Conservation (phyloP, 257 asterid species). For the Apocynum venetum region DNA sequence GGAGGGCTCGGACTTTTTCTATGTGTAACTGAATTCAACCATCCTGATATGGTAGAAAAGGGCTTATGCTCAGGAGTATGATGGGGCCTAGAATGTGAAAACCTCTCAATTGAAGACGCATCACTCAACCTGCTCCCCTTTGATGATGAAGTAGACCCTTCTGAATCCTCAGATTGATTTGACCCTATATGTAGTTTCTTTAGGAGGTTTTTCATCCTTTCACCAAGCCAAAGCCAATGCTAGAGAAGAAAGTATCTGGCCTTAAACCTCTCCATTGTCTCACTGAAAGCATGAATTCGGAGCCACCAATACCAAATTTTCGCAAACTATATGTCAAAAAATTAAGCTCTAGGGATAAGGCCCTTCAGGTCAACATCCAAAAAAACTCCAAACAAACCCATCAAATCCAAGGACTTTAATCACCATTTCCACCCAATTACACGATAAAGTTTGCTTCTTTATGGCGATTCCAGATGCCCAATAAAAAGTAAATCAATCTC, state of each 20-base stretch:
- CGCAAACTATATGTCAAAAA: constrained; percentile 21
- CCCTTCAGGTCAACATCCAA: constrained; percentile 42
- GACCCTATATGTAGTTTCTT: constrained; percentile 82
- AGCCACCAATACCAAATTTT: constrained; percentile 21
- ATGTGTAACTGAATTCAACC: constrained; percentile 79
- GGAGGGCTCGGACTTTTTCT: constrained; percentile 74
- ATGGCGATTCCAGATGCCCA: constrained; percentile 28
- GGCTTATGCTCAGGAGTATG: constrained; percentile 61
- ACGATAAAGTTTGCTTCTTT: constrained; percentile 20
- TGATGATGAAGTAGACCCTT: constrained; percentile 61
- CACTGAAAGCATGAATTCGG: constrained; percentile 44
- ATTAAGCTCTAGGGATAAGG: constrained; percentile 25
- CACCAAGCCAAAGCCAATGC: constrained; percentile 38
- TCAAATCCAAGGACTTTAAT: constrained; percentile 26
- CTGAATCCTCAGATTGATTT: constrained; percentile 67
- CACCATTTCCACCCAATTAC: constrained; percentile 21
- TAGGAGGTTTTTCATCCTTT: constrained; percentile 61
- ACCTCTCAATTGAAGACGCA: constrained; percentile 46
- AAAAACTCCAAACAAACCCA: constrained; percentile 27
- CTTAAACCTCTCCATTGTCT: constrained; percentile 55
- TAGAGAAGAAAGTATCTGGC: constrained; percentile 39
- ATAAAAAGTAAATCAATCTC: constrained; percentile 16
- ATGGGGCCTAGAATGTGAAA: constrained; percentile 42
- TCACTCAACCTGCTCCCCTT: constrained; percentile 47
- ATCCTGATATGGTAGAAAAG: constrained; percentile 79